Evolutionary conservation across 345 rosid genomes (phyloP).

Genomic region (Cardamine resedifolia): DNA sequence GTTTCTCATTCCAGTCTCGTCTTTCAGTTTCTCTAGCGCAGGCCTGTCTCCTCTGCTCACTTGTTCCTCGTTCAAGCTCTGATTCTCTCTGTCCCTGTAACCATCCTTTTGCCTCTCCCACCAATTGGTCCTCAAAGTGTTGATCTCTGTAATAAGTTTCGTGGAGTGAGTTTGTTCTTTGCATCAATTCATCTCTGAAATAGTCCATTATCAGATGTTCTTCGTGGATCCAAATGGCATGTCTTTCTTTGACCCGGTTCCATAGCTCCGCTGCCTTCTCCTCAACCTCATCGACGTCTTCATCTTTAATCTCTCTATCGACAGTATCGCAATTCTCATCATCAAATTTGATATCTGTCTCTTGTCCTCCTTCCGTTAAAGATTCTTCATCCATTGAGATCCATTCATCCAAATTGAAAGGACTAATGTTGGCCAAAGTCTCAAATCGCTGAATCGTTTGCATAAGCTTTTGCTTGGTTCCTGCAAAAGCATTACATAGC

Average conservation of each 20-base stretch:
- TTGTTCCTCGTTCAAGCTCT: slow-evolving; percentile 31
- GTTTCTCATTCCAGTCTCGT: slow-evolving; percentile 39
- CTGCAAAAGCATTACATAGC: slow-evolving; percentile 32
- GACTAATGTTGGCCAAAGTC: slow-evolving; percentile 37
- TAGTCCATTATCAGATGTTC: slow-evolving; percentile 51
- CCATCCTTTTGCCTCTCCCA: slow-evolving; percentile 50
- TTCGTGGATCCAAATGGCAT: slow-evolving; percentile 32
- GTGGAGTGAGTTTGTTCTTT: slow-evolving; percentile 12
- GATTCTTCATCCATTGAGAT: slow-evolving; percentile 39
- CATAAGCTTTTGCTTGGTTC: slow-evolving; percentile 43
- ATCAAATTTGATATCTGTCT: slow-evolving; percentile 9
- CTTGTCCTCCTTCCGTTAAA: slow-evolving; percentile 24
- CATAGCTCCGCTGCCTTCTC: slow-evolving; percentile 47
- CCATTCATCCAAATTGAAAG: slow-evolving; percentile 42
- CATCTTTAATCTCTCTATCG: slow-evolving; percentile 23
- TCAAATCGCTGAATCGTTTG: slow-evolving; percentile 41
- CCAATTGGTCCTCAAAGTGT: slow-evolving; percentile 24
- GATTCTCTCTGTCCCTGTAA: slow-evolving; percentile 38
- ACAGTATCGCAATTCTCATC: slow-evolving; percentile 16
- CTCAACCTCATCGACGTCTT: slow-evolving; percentile 38
- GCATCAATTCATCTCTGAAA: slow-evolving; percentile 46
- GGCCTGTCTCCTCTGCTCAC: slow-evolving; percentile 36
- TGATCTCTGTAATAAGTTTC: neutral
- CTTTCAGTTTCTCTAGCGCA: slow-evolving; percentile 42
- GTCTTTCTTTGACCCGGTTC: slow-evolving; percentile 40